A percentile compares a stretch with the other conserved stretches of the same genome.
phyloP scores from a whole-genome alignment of 1,284 basidiomycete genomes.

The Caloboletus firmus region DNA sequence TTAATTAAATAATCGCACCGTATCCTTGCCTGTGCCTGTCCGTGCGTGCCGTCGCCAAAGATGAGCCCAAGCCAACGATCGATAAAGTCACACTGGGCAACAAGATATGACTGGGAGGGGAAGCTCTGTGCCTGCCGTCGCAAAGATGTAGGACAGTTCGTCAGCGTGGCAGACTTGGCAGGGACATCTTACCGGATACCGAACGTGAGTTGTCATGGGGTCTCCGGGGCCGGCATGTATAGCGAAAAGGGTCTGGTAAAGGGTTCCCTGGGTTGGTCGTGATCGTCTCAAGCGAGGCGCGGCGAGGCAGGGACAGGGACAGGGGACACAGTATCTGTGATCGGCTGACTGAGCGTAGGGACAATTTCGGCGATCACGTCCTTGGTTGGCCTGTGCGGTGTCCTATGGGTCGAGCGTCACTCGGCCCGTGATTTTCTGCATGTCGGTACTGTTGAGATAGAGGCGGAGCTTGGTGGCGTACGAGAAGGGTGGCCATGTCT shows the following conservation, averaged over 20 bases:
- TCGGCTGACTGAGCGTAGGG: background rate
- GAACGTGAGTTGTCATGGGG: slow-evolving; percentile 12
- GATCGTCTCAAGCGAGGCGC: slow-evolving; percentile 13
- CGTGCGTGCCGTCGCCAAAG: background rate
- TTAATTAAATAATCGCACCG: background rate
- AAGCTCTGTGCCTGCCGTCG: too few relatives aligned
- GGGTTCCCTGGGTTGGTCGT: slow-evolving; percentile 16
- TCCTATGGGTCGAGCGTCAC: too few relatives aligned
- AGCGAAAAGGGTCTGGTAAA: slow-evolving; percentile 11
- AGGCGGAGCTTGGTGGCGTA: too few relatives aligned
- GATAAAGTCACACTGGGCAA: slow-evolving; percentile 9
- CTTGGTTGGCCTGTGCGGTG: background rate
- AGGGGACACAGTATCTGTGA: slow-evolving; percentile 8
- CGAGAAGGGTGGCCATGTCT: too few relatives aligned
- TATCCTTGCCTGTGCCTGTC: background rate
- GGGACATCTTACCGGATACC: slow-evolving; percentile 4
- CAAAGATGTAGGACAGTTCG: slow-evolving; percentile 12
- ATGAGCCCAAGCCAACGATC: slow-evolving; percentile 1
- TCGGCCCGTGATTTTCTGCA: too few relatives aligned
- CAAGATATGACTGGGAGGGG: slow-evolving; percentile 2
- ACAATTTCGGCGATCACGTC: slow-evolving; percentile 1
- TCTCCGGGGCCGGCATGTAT: slow-evolving; percentile 6
- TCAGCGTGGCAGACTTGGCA: slow-evolving; percentile 16
- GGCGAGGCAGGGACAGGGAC: slow-evolving; percentile 11
- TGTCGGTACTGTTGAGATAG: too few relatives aligned